Conservation (phyloP, 1,284 basidiomycete genomes). For the Austropuccinia psidii region DNA sequence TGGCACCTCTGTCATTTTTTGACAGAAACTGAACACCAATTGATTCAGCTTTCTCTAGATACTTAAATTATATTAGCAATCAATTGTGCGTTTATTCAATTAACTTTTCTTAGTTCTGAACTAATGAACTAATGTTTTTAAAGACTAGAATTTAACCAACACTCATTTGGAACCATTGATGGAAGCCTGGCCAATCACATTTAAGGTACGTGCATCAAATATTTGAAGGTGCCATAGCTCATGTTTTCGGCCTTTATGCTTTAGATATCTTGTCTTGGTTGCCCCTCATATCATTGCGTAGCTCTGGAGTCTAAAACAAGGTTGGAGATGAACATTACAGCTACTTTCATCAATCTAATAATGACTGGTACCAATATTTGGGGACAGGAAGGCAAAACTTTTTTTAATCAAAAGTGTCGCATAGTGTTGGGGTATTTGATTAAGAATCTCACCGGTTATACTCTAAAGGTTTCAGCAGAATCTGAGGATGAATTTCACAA, state of each 20-base stretch:
- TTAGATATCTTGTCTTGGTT: conserved; percentile 37
- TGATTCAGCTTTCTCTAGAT: conserved; percentile 63
- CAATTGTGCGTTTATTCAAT: conserved; percentile 53
- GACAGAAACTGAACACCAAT: background rate
- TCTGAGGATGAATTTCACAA: conserved; percentile 51
- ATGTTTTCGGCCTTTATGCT: background rate
- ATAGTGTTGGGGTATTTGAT: conserved; percentile 89
- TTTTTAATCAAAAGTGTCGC: conserved; percentile 67
- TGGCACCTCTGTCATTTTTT: conserved; percentile 14
- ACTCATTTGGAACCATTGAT: conserved; percentile 99
- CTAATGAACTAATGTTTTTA: background rate
- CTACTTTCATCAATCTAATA: conserved; percentile 80
- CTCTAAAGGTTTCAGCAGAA: conserved; percentile 58
- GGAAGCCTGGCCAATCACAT: conserved; percentile 88
- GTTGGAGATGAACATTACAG: conserved; percentile 84
- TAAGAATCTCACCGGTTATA: conserved; percentile 78
- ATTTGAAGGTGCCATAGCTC: background rate
- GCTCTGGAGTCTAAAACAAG: conserved; percentile 60
- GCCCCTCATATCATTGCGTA: conserved; percentile 36
- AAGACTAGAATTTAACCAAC: conserved; percentile 85
- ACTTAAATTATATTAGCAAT: conserved; percentile 72
- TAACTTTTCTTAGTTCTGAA: conserved; percentile 39
- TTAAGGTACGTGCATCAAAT: conserved; percentile 56
- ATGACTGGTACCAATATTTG: conserved; percentile 66
- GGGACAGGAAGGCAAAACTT: conserved; percentile 63